Evolutionary conservation across 805 yeast species (phyloP).

Genomic region (Wickerhamomyces kurtzmanii): DNA sequence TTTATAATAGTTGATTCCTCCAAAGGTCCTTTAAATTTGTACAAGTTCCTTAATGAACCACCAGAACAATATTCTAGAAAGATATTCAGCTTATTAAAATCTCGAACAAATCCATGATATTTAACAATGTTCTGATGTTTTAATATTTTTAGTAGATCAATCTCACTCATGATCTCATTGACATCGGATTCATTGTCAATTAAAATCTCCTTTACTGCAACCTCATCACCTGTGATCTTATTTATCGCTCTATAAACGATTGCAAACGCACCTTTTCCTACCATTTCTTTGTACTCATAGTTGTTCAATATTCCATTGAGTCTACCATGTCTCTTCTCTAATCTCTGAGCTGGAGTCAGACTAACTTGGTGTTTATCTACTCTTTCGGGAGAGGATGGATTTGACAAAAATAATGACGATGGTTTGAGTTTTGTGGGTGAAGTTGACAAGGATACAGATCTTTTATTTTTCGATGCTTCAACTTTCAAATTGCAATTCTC

Average conservation of each 20-base stretch:
- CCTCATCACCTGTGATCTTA: conserved; percentile 50
- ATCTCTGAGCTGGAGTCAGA: conserved; percentile 40
- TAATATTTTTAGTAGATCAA: conserved; percentile 63
- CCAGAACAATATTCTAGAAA: conserved; percentile 66
- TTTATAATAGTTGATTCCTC: conserved; percentile 53
- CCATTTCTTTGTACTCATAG: conserved; percentile 44
- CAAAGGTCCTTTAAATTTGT: conserved; percentile 26
- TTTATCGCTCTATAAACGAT: conserved; percentile 73
- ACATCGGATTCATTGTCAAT: conserved; percentile 67
- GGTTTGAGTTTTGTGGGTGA: no score
- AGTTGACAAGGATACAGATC: no score
- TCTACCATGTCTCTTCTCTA: conserved; percentile 31
- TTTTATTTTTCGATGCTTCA: no score
- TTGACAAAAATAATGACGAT: no score
- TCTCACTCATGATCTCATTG: conserved; percentile 46
- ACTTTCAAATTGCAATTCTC: no score
- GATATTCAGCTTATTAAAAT: conserved; percentile 59
- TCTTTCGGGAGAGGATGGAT: no score
- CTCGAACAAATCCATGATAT: conserved; percentile 83
- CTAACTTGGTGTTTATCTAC: no score
- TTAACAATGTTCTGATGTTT: conserved; percentile 88
- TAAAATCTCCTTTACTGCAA: conserved; percentile 75
- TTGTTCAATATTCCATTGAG: conserved; percentile 20
- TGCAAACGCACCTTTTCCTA: conserved; percentile 92
- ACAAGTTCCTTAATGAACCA: conserved; percentile 46